phyloP scores from a whole-genome alignment of 805 yeast genomes.

The Brettanomyces sp. region DNA sequence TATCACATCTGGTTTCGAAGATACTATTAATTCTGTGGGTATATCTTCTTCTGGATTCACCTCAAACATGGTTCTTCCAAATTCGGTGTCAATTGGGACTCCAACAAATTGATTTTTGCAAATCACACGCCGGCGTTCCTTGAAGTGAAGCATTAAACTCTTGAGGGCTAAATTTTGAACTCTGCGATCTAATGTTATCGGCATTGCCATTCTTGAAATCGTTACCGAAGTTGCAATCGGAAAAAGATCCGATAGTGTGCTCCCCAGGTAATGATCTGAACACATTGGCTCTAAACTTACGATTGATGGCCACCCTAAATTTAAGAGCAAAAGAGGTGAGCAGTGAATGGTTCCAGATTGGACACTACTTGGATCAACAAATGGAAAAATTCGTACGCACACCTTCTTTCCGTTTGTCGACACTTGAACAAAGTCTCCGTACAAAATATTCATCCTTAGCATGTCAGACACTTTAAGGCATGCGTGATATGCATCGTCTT shows the following conservation, averaged over 20 bases:
- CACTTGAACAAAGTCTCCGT: conserved; percentile 52
- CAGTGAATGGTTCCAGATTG: conserved; percentile 34
- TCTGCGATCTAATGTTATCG: conserved; percentile 54
- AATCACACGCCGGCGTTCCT: conserved; percentile 47
- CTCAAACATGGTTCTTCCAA: conserved; percentile 48
- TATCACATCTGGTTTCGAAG: conserved; percentile 57
- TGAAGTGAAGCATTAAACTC: conserved; percentile 55
- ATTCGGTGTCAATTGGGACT: conserved; percentile 60
- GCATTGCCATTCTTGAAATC: conserved; percentile 59
- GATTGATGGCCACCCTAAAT: conserved; percentile 27
- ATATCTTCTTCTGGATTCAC: conserved; percentile 8
- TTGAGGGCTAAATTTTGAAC: conserved; percentile 53
- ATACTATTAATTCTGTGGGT: conserved; percentile 36
- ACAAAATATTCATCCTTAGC: conserved; percentile 49
- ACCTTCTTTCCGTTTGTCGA: conserved; percentile 5
- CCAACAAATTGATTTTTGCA: conserved; percentile 64
- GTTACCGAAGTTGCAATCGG: conserved; percentile 55
- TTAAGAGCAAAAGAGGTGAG: conserved; percentile 50
- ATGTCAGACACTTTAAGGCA: conserved; percentile 42
- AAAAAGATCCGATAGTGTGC: conserved; percentile 4
- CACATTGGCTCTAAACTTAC: neutral
- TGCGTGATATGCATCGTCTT: conserved; percentile 38
- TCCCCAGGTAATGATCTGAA: no score
- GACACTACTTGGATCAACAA: conserved; percentile 53
- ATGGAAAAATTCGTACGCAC: conserved; percentile 41